Conservation (phyloP, 2,329 filamentous ascomycete species). For the Thielaviopsis musarum region DNA sequence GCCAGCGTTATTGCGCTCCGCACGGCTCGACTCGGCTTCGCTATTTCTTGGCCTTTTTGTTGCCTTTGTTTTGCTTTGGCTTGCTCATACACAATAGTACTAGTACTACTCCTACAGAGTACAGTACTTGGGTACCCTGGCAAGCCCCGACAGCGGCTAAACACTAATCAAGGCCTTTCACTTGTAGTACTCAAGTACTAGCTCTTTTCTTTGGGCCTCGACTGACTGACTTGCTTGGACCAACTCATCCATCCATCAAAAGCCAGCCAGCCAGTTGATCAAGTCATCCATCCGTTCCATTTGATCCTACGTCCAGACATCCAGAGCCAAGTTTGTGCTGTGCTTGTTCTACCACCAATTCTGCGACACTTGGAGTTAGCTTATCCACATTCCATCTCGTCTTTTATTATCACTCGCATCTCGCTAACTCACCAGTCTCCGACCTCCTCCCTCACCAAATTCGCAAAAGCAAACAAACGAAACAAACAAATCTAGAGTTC, state of each 20-base stretch:
- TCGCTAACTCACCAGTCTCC: not conserved
- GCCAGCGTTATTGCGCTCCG: not conserved
- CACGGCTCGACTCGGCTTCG: not conserved
- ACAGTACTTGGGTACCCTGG: not conserved
- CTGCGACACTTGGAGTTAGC: not conserved
- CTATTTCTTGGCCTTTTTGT: not conserved
- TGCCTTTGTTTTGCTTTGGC: no score
- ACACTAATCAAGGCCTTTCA: not conserved
- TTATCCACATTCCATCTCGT: not conserved
- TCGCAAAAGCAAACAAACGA: not conserved
- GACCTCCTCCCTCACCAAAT: not conserved
- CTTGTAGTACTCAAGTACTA: no score
- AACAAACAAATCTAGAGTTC: not conserved
- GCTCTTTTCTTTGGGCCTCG: not conserved
- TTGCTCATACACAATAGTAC: no score
- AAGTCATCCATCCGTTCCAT: not conserved
- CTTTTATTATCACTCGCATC: not conserved
- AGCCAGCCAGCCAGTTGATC: no score
- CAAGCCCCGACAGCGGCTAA: not conserved
- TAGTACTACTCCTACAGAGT: no score
- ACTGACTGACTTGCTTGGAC: not conserved
- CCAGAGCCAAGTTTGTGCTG: no score
- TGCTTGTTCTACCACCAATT: not conserved
- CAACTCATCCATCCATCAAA: not conserved
- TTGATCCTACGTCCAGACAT: not conserved